Evolutionary conservation across 2,329 filamentous ascomycete genomes (phyloP).

Genomic region (Davidsoniella virescens): DNA sequence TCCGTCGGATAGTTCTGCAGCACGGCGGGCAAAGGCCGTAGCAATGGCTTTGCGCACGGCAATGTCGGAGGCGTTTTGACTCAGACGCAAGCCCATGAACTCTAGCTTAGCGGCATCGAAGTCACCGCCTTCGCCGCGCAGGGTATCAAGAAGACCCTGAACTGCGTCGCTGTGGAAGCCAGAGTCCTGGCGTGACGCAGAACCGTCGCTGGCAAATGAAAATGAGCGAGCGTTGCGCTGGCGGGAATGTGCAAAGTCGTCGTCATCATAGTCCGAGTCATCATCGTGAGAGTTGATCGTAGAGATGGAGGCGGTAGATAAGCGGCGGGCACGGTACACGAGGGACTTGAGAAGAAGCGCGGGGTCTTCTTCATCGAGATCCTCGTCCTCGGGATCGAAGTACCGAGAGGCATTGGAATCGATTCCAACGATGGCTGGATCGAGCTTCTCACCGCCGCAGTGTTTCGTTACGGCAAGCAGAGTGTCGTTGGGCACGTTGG

Average conservation of each 20-base stretch:
- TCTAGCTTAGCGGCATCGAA: conserved; percentile 76
- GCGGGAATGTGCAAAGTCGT: conserved; percentile 17
- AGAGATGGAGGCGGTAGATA: conserved; percentile 39
- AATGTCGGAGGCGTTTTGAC: conserved; percentile 74
- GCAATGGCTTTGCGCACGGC: conserved; percentile 79
- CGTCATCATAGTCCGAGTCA: conserved; percentile 48
- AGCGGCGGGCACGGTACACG: conserved; percentile 35
- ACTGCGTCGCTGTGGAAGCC: conserved; percentile 80
- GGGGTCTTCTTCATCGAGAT: conserved; percentile 33
- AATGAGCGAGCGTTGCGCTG: conserved; percentile 53
- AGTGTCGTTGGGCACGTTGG: conserved; percentile 25
- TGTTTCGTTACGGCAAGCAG: conserved; percentile 19
- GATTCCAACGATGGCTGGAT: conserved; percentile 31
- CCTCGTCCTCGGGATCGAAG: conserved; percentile 30
- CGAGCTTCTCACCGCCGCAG: conserved; percentile 16
- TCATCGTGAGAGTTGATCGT: conserved; percentile 33
- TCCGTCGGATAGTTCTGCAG: conserved; percentile 48
- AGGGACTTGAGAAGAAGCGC: conserved; percentile 37
- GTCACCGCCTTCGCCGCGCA: conserved; percentile 58
- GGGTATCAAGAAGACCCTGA: conserved; percentile 68
- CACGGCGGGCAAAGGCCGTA: conserved; percentile 67
- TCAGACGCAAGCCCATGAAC: conserved; percentile 82
- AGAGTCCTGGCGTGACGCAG: conserved; percentile 37
- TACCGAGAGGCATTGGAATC: conserved; percentile 35
- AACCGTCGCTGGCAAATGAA: conserved; percentile 59